Percentiles rank a stretch among this genome's conserved stretches.
Evolutionary conservation across 495 filamentous ascomycete genomes (phyloP).

Genomic region (Aspergillus hancockii): DNA sequence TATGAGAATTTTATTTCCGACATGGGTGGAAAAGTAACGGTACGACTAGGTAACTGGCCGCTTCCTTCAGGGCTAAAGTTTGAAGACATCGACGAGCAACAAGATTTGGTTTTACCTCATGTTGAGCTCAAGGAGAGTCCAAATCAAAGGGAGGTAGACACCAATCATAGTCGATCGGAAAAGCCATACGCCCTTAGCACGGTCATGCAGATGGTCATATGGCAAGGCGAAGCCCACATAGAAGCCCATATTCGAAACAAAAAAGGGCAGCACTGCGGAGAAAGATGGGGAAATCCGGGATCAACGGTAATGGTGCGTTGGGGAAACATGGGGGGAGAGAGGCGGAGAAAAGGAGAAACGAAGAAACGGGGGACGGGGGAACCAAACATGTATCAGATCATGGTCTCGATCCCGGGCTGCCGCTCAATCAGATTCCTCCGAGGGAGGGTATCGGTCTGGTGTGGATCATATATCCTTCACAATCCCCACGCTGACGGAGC

Average conservation of each 20-base stretch:
- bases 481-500: not conserved
- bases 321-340: slow-evolving; percentile 5
- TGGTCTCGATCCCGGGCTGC: not conserved
- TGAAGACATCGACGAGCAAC: not conserved
- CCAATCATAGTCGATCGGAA: not conserved
- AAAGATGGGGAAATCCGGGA: slow-evolving; percentile 1
- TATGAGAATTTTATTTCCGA: too few species aligned
- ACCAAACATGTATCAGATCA: not conserved
- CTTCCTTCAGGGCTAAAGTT: not conserved
- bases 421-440: too few species aligned
- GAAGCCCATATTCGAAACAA: too few species aligned
- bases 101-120: too few species aligned
- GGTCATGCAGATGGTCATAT: not conserved
- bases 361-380: slow-evolving; percentile 13
- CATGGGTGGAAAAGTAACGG: too few species aligned
- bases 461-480: not conserved
- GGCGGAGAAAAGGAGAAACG: slow-evolving; percentile 27
- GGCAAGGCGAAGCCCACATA: not conserved
- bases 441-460: not conserved
- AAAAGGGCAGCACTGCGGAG: not conserved
- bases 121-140: not conserved
- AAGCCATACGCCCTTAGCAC: not conserved
- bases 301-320: not conserved
- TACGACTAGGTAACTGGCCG: too few species aligned
- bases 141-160: not conserved